Percentiles rank a stretch among this genome's conserved stretches.
Conservation (phyloP, 148 eudicot genomes). For the Chenopodium berlandieri region DNA sequence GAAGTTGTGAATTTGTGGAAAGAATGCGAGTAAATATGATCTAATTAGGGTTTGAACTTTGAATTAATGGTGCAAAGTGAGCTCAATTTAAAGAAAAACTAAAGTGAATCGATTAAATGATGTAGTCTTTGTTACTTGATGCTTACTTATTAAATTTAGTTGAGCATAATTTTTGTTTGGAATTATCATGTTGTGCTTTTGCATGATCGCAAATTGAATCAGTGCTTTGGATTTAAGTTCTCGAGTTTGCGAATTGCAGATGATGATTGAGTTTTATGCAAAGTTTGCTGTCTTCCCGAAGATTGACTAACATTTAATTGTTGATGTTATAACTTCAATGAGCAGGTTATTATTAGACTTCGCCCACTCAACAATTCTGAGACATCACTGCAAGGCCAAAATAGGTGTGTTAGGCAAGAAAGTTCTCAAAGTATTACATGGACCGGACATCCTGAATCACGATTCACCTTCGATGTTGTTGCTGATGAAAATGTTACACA, state of each 20-base stretch:
- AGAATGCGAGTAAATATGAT: neutral
- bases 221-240: too few relatives aligned
- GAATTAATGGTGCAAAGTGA: neutral
- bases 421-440: constrained; percentile 83
- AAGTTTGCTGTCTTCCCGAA: neutral
- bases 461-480: constrained; percentile 90
- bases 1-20: neutral
- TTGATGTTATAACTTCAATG: neutral
- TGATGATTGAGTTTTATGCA: neutral
- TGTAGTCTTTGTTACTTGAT: neutral
- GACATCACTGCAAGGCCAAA: constrained; percentile 72
- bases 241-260: too few relatives aligned
- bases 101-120: neutral
- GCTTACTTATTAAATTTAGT: neutral
- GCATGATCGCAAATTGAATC: too few relatives aligned
- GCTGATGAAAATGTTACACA: constrained; percentile 94
- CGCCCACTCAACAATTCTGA: constrained; percentile 87
- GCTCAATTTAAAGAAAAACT: neutral
- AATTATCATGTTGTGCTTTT: too few relatives aligned
- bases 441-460: constrained; percentile 98
- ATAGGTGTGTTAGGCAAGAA: constrained; percentile 83
- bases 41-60: neutral
- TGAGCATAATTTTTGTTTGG: too few relatives aligned
- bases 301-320: neutral
- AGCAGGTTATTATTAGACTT: constrained; percentile 84